Conservation (phyloP, 352 stramenopile genomes). For the Nothophytophthora sp. region DNA sequence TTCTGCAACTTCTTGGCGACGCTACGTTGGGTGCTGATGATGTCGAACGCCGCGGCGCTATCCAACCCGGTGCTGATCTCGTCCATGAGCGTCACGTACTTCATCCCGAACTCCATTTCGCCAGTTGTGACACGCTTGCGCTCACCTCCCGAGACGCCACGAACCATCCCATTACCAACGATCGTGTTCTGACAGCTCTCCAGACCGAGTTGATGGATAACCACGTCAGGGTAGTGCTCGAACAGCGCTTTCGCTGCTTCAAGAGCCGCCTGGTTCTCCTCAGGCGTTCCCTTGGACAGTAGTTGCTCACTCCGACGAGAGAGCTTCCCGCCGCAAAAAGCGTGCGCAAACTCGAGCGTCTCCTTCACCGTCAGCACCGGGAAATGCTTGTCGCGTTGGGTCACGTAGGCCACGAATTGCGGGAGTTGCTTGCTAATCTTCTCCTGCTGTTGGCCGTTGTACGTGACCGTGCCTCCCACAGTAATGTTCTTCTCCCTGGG, state of each 20-base stretch:
- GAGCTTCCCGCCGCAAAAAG: conserved; percentile 49
- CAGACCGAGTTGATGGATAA: conserved; percentile 41
- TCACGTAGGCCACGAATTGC: conserved; percentile 39
- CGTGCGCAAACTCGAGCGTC: conserved; percentile 58
- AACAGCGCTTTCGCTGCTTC: conserved; percentile 20
- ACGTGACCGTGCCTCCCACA: conserved; percentile 34
- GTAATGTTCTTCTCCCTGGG: conserved; percentile 25
- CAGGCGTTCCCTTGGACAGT: conserved; percentile 33
- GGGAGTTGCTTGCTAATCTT: conserved; percentile 26
- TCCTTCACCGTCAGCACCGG: conserved; percentile 27
- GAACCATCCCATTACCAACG: conserved; percentile 49
- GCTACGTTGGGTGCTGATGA: conserved; percentile 35
- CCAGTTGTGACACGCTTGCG: conserved; percentile 88
- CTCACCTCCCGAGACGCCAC: conserved; percentile 83
- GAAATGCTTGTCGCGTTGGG: conserved; percentile 91
- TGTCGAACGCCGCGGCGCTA: conserved; percentile 53
- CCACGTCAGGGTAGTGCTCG: conserved; percentile 41
- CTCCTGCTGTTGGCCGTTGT: conserved; percentile 36
- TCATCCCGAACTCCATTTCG: conserved; percentile 82
- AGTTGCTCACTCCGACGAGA: conserved; percentile 24
- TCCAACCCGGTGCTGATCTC: conserved; percentile 62
- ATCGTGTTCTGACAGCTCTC: conserved; percentile 51
- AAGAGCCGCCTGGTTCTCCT: conserved; percentile 22
- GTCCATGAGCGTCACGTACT: conserved; percentile 77
- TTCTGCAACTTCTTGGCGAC: conserved; percentile 40